Base-by-base conservation (phyloP, 805 yeast genomes). In the Wickerhamomyces hampshirensis region DNA sequence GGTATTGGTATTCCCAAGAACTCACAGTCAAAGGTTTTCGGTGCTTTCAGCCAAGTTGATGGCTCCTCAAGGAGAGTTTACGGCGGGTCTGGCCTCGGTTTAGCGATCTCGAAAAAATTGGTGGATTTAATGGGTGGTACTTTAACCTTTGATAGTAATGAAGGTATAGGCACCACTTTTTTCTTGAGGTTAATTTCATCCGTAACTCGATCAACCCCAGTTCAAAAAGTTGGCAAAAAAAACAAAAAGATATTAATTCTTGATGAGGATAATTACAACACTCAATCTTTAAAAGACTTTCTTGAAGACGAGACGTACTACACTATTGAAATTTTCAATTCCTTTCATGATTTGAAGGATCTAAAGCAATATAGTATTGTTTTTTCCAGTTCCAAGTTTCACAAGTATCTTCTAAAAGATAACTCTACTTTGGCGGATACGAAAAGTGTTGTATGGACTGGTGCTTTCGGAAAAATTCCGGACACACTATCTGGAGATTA, bases 91-190 rank as follows among this genome's bases (percentile, higher is more conserved):
- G 95, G 95, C 45, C 69, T 85, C 31, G 95, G 95, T 10, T 69
- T 86, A 34, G 82, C 93, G 3, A 85, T 85, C 57, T 86, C 95
- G 6, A 84, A 84, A 58, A 86, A 84, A 50, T 69, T 85, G 45
- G 82, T 85, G 53, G 88, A 84, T 48, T 68, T 85, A 42, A 85
- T 86, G 95, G 95, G 95, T 23, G 95, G 95, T 49, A 85, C 79
- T 43, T 81, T 85, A 40, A 81, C 91, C 86, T 94, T 85, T 28
- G 74, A 82, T 18, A 82, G 93, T 2, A 71, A 70, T 40, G 83
- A 80, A 52, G 93, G 93, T 10, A 66, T 71, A 48, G 95, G 95
- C 1, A 82, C 93, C 3, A 80, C 81, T 46, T 85, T 85, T 55
- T 80, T 72, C 58, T 82, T 86, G 57, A 80, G 91, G 0, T 71